Evolutionary conservation across 2,329 filamentous ascomycete species (phyloP).

Genomic region (Cladorrhinum sp.): DNA sequence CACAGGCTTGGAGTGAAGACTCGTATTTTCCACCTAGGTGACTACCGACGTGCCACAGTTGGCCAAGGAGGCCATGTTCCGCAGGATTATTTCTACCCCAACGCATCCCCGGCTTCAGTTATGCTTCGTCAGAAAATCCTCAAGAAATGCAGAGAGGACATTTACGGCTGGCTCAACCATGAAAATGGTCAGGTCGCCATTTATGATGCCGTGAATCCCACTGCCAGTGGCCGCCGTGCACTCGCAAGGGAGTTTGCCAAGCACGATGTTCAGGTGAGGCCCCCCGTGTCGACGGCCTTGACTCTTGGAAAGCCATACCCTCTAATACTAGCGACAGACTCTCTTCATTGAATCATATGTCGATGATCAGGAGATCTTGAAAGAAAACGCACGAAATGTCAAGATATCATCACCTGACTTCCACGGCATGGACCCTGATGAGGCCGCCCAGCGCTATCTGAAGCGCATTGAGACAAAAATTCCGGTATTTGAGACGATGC

Average conservation of each 20-base stretch:
- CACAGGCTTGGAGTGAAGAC: constrained; percentile 91
- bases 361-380: constrained; percentile 87
- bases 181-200: constrained; percentile 98
- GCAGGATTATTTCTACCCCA: constrained; percentile 96
- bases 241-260: constrained; percentile 97
- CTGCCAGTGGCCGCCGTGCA: constrained; percentile 74
- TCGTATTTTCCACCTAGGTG: constrained; percentile 93
- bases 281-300: neutral
- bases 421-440: constrained; percentile 83
- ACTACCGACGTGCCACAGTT: constrained; percentile 90
- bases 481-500: constrained; percentile 94
- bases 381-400: constrained; percentile 94
- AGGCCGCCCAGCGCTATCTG: constrained; percentile 89
- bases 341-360: constrained; percentile 96
- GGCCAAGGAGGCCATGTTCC: constrained; percentile 81
- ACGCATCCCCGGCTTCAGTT: constrained; percentile 89
- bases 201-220: constrained; percentile 95
- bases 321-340: constrained; percentile 55
- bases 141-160: constrained; percentile 95
- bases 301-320: constrained; percentile 2
- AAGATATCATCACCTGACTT: constrained; percentile 99
- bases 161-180: constrained; percentile 92
- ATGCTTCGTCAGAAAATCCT: constrained; percentile 94
- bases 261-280: constrained; percentile 78
- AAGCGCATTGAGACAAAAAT: constrained; percentile 88